Percentiles rank a stretch among this genome's conserved stretches.
Conservation (phyloP, 2,329 filamentous ascomycete species). For the Lachnellula arida region DNA sequence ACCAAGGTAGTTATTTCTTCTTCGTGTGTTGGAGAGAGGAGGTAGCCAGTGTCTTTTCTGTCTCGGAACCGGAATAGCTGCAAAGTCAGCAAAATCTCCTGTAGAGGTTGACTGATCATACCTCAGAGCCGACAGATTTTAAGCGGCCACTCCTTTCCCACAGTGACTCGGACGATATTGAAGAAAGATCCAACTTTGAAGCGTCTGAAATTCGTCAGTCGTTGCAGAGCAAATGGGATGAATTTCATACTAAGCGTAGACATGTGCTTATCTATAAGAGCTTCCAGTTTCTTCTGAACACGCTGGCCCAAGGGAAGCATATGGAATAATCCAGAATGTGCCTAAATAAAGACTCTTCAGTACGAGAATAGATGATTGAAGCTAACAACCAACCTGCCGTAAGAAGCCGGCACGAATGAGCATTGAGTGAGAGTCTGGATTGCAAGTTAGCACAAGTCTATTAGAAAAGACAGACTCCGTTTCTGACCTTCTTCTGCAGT, state of each 20-base stretch:
- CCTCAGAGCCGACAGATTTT: slow-evolving; percentile 67
- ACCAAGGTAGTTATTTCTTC: slow-evolving; percentile 91
- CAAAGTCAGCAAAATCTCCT: slow-evolving; percentile 4
- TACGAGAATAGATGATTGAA: neutral
- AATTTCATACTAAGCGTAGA: slow-evolving; percentile 53
- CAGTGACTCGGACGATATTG: slow-evolving; percentile 76
- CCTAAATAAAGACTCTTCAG: slow-evolving; percentile 40
- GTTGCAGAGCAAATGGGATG: slow-evolving; percentile 1
- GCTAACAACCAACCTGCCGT: slow-evolving; percentile 52
- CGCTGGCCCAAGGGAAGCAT: slow-evolving; percentile 80
- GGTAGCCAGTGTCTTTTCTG: slow-evolving; percentile 66
- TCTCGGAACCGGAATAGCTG: slow-evolving; percentile 79
- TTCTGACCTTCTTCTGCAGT: slow-evolving; percentile 48
- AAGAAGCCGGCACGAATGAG: slow-evolving; percentile 69
- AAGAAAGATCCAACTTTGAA: slow-evolving; percentile 77
- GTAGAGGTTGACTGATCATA: slow-evolving; percentile 33
- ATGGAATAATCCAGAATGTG: slow-evolving; percentile 88
- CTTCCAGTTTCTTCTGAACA: slow-evolving; percentile 84
- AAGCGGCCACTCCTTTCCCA: slow-evolving; percentile 83
- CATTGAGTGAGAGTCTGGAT: slow-evolving; percentile 58
- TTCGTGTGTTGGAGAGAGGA: slow-evolving; percentile 91
- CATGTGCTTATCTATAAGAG: slow-evolving; percentile 88
- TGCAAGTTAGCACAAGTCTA: neutral
- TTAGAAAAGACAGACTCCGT: neutral
- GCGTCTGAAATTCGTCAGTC: slow-evolving; percentile 48